Base-by-base conservation (phyloP, 305 asterid species). In the Solanum aculeatissimum region DNA sequence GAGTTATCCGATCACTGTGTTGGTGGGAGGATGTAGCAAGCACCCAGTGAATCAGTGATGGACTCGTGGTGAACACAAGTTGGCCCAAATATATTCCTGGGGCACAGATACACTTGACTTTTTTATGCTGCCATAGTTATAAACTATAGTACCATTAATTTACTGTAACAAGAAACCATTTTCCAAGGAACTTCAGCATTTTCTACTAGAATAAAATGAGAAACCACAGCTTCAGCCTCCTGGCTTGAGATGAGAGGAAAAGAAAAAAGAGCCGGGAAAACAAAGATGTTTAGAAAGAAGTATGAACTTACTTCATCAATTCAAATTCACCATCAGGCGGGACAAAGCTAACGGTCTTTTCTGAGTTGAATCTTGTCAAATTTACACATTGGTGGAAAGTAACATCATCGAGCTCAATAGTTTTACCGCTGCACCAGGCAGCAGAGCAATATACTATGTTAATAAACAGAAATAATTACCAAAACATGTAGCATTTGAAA, bases 261-360 rank as follows among this genome's bases (percentile, higher is more conserved):
- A 19, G 40, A 35, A 18, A 9, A 38, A 19, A 69, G 51, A 29
- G 32, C 47, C 65, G 66, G 7, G 45, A 42, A 38, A 63, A 66
- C 11, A 49, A 29, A 62, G 21, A 72, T 58, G 13, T 25, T 81
- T 55, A 38, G 4, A 84, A 53, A 12, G 77, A 85, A 87, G 82
- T 77, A 85, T 83, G 77, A 86, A 81, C 98, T 92, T 94, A 97
- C 99, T 95, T 97, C 99, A 97, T 97, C 92, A 97, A 86, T 91
- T 97, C 99, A 89, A 97, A 97, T 95, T 97, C 99, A 88, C 99
- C 99, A 95, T 97, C 99, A 27, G 99, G 99, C 57, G 99, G 99
- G 88, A 97, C 99, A 91, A 97, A 97, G 88, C 98, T 97, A 86
- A 97, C 99, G 2, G 99, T 97, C 91, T 97, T 97, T 86, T 97